phyloP scores from a whole-genome alignment of 163 green algal species.

The Chloroidium sp. region DNA sequence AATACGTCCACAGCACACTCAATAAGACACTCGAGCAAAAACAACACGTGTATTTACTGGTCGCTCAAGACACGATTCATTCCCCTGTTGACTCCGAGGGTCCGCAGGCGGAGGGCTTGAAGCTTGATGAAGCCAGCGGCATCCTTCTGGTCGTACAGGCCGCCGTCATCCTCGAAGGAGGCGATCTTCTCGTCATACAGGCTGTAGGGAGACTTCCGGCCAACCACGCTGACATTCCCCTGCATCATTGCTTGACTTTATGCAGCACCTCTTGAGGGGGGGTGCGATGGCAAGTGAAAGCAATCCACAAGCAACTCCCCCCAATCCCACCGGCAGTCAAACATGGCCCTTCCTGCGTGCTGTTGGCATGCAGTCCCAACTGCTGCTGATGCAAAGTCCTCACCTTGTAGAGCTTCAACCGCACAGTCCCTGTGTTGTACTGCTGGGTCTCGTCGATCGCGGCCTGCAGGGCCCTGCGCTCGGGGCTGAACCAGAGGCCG shows the following conservation, averaged over 20 bases:
- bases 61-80: no score
- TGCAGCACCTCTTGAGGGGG: no score
- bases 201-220: slow-evolving; percentile 77
- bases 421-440: slow-evolving; percentile 78
- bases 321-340: background rate
- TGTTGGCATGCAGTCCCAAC: background rate
- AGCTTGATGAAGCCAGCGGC: slow-evolving; percentile 95
- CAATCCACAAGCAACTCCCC: background rate
- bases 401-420: slow-evolving; percentile 92
- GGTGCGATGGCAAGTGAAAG: no score
- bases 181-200: slow-evolving; percentile 89
- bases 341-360: no score
- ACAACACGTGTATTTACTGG: no score
- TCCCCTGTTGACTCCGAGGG: slow-evolving; percentile 41
- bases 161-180: slow-evolving; percentile 95
- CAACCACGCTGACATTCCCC: slow-evolving; percentile 82
- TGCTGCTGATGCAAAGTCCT: background rate
- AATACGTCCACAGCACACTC: no score
- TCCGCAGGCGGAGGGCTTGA: slow-evolving; percentile 84
- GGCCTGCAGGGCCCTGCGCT: slow-evolving; percentile 87
- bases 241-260: background rate
- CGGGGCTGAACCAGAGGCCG: slow-evolving; percentile 97
- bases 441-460: slow-evolving; percentile 87
- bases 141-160: slow-evolving; percentile 76
- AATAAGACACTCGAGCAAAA: no score